Conservation (phyloP, 2,329 filamentous ascomycete species). For the Microthyrium microscopicum region DNA sequence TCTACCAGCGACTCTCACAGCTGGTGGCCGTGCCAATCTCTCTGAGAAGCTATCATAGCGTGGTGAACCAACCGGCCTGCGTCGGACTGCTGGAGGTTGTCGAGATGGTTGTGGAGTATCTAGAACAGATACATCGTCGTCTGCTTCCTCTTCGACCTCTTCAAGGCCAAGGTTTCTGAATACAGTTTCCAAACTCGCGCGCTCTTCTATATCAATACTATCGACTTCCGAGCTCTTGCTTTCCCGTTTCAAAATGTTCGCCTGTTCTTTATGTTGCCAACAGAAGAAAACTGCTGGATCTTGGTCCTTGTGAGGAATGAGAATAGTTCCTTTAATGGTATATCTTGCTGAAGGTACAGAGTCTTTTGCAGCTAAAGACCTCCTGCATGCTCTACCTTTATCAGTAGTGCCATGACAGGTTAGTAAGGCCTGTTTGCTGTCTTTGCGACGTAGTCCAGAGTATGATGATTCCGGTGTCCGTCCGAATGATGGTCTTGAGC, state of each 20-base stretch:
- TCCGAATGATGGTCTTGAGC: too few species aligned
- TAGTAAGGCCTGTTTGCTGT: conserved; percentile 67
- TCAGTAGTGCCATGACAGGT: conserved; percentile 82
- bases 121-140: conserved; percentile 3
- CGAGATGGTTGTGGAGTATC: not conserved
- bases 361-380: conserved; percentile 35
- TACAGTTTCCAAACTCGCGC: conserved; percentile 6
- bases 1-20: too few species aligned
- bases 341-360: conserved; percentile 2
- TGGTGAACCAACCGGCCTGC: too few species aligned
- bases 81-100: too few species aligned
- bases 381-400: conserved; percentile 67
- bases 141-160: conserved; percentile 6
- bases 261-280: conserved; percentile 92
- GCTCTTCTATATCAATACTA: conserved; percentile 2
- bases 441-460: conserved; percentile 46
- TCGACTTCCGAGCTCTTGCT: conserved; percentile 2
- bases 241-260: conserved; percentile 24
- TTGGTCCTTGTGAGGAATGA: conserved; percentile 31
- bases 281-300: conserved; percentile 55
- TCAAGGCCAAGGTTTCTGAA: conserved; percentile 7
- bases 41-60: too few species aligned
- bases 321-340: conserved; percentile 24
- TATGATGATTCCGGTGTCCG: conserved; percentile 8
- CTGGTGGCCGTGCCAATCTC: too few species aligned